Evolutionary conservation across 305 asterid genomes (phyloP), one percentile per base, ranked within the genome.

Genomic region (Solanum chacoense): DNA sequence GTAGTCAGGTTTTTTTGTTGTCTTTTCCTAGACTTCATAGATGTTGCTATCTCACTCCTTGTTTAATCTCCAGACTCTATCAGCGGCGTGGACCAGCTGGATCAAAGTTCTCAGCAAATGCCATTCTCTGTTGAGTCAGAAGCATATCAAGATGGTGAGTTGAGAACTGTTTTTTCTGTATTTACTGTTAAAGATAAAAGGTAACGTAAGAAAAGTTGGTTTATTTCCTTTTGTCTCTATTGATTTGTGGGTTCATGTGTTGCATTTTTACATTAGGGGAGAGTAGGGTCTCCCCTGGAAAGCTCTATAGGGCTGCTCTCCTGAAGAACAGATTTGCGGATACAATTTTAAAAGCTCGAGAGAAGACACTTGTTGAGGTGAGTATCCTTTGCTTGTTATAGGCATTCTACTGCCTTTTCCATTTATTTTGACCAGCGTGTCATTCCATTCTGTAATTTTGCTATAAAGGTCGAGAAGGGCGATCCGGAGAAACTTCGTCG

Each of bases 271-370:
- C 87, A 63, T 90, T 90, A 97, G 98, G 95, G 85, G 98, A 93
- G 89, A 92, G 93, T 81, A 95, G 89, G 92, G 94, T 93, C 71
- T 97, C 98, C 50, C 97, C 98, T 4, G 96, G 92, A 90, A 96
- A 94, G 95, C 93, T 90, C 91, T 94, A 97, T 85, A 92, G 99
- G 90, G 97, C 98, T 89, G 98, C 98, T 89, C 4, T 94, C 87
- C 88, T 97, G 92, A 96, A 94, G 92, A 90, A 88, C 3, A 94
- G 98, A 55, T 96, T 94, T 90, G 91, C 93, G 35, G 98, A 97
- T 80, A 97, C 97, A 67, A 97, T 97, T 90, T 90, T 97, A 88
- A 97, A 95, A 91, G 98, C 98, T 88, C 94, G 92, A 87, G 99
- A 96, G 91, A 95, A 96, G 92, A 91, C 98, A 9, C 95, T 97